phyloP scores from a whole-genome alignment of 1,284 basidiomycete genomes.

The Sanghuangporus sanghuang region DNA sequence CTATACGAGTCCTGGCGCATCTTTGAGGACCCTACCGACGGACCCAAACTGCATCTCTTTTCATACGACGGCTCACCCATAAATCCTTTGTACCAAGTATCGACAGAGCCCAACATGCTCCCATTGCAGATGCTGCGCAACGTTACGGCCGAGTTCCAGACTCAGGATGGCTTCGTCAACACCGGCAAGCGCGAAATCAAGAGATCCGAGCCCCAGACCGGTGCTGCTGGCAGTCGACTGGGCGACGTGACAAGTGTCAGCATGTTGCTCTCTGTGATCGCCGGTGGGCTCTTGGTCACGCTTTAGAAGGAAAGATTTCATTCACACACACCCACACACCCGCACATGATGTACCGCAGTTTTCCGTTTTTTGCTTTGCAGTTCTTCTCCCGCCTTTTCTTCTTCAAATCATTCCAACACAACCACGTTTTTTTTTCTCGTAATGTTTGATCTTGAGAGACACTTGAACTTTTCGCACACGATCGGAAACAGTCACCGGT shows the following conservation, averaged over 20 bases:
- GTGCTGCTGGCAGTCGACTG: background rate
- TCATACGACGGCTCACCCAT: conserved; percentile 59
- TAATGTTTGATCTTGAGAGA: background rate
- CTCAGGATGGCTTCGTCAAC: conserved; percentile 13
- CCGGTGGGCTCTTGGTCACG: conserved; percentile 1
- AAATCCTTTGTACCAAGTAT: conserved; percentile 55
- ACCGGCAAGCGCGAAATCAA: conserved; percentile 5
- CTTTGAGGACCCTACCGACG: conserved; percentile 46
- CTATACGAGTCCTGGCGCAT: conserved; percentile 53
- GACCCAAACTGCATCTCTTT: conserved; percentile 63
- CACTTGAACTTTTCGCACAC: background rate
- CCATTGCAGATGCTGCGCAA: conserved; percentile 52
- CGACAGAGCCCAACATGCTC: conserved; percentile 59
- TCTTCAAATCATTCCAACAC: background rate
- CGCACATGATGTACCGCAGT: background rate
- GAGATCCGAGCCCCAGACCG: background rate
- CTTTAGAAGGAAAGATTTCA: background rate
- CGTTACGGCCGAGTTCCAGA: conserved; percentile 24
- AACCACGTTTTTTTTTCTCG: background rate
- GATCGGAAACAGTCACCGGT: background rate
- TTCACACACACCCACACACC: too few relatives aligned
- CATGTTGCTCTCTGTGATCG: conserved; percentile 3
- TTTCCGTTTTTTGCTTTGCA: background rate
- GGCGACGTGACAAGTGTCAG: background rate
- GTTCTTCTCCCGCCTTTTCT: background rate